phyloP scores from a whole-genome alignment of 2,329 filamentous ascomycete genomes.

The Xylogone sp. region DNA sequence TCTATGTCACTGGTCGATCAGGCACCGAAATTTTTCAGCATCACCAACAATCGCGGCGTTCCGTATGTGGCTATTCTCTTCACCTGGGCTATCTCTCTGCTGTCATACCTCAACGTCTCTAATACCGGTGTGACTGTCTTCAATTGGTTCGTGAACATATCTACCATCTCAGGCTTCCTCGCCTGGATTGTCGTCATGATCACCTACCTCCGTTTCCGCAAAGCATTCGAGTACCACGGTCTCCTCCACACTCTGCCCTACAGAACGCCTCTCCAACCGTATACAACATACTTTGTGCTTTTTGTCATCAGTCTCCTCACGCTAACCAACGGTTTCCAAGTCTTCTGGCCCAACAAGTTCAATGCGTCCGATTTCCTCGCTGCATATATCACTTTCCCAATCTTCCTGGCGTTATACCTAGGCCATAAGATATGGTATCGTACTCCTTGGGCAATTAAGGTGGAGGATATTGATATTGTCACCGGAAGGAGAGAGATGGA shows the following conservation, averaged over 20 bases:
- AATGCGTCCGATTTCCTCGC: constrained; percentile 60
- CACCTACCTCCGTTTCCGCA: constrained; percentile 56
- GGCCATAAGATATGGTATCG: constrained; percentile 53
- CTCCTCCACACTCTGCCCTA: constrained; percentile 49
- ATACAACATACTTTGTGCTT: constrained; percentile 59
- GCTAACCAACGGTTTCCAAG: constrained; percentile 71
- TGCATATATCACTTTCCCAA: constrained; percentile 59
- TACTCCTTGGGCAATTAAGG: constrained; percentile 38
- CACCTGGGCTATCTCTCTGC: constrained; percentile 42
- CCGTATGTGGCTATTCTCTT: constrained; percentile 52
- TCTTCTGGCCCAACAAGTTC: constrained; percentile 67
- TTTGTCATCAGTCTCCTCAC: constrained; percentile 57
- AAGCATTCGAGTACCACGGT: constrained; percentile 49
- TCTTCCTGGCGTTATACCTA: constrained; percentile 56
- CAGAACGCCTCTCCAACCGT: constrained; percentile 52
- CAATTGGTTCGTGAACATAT: constrained; percentile 67
- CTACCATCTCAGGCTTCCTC: constrained; percentile 57
- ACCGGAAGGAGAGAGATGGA: constrained; percentile 62
- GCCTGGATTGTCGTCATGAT: constrained; percentile 56
- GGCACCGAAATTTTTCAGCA: constrained; percentile 56
- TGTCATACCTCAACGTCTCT: constrained; percentile 66
- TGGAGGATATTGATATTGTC: constrained; percentile 49
- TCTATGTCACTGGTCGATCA: constrained; percentile 63
- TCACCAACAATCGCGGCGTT: constrained; percentile 56
- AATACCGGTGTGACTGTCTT: constrained; percentile 61